These are phyloP conservation scores for Musa troglodytarum DNA, from an alignment of 176 grass and related monocot species.

Conservation along the genomic window DNA sequence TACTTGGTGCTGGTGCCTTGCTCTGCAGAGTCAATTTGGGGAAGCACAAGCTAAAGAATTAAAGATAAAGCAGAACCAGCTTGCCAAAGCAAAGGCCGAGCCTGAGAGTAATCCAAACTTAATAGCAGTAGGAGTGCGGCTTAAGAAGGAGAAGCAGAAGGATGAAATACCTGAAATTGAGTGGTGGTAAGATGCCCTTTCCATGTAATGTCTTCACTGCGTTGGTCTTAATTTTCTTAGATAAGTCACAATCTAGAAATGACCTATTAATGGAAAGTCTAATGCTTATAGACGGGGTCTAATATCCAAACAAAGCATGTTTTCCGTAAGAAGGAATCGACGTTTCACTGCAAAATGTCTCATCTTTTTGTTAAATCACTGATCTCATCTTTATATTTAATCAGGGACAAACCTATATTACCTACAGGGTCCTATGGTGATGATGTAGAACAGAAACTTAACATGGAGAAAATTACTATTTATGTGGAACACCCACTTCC, in stretches of 20 bases:
- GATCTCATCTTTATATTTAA: slow-evolving; percentile 17
- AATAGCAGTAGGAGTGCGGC: slow-evolving; percentile 64
- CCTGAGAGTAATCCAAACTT: slow-evolving; percentile 85
- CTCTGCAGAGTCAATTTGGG: slow-evolving; percentile 84
- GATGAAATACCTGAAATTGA: slow-evolving; percentile 92
- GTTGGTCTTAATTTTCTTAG: background rate
- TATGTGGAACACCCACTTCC: slow-evolving; percentile 89
- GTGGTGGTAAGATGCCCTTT: slow-evolving; percentile 60
- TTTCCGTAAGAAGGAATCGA: background rate
- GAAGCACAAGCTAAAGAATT: slow-evolving; percentile 92
- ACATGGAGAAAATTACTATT: slow-evolving; percentile 78
- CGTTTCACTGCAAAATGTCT: slow-evolving; percentile 10
- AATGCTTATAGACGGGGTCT: background rate
- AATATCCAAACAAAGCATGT: background rate
- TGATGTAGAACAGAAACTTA: slow-evolving; percentile 47
- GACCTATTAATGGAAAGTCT: background rate
- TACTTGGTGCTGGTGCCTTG: background rate
- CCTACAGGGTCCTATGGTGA: slow-evolving; percentile 45
- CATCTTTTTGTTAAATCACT: background rate
- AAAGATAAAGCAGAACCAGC: slow-evolving; percentile 81
- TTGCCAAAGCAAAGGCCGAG: slow-evolving; percentile 87
- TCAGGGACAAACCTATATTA: slow-evolving; percentile 77
- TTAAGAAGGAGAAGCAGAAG: slow-evolving; percentile 71
- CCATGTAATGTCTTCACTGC: background rate
- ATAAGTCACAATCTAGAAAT: background rate